Base-by-base conservation (phyloP, 768 basidiomycete species). In the Boletus vermiculosoides region DNA sequence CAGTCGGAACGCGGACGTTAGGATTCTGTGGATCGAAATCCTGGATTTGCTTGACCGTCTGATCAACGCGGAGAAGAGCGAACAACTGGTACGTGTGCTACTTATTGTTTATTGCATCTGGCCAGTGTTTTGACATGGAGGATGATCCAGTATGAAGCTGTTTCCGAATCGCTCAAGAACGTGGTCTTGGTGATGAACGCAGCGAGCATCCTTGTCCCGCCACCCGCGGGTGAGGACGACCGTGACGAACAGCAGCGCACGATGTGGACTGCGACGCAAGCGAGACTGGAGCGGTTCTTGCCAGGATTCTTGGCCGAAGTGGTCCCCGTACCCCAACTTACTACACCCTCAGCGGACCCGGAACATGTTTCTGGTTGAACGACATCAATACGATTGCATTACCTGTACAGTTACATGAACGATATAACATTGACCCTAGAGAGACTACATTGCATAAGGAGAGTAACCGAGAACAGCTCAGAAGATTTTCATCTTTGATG, bases 121-220 rank as follows among this genome's bases (percentile, higher is more conserved):
- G 13, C 50, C 33, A 15, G 45, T 36, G 36, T 33, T 13, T 36
- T 63, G 54, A 71, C 4, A 44, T 8, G 9, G 33, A 22, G 34
- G 4, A 18, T 57, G 6, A 1, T 63, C 0, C 3, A 98, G 96
- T 87, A 88, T 69, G 97, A 99, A 71, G 96, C 96, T 0, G 82
- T 97, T 20, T 94, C 93, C 1, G 97, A 99, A 73, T 95, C 94
- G 1, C 80, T 99, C 64, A 98, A 98, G 76, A 98, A 98, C 66
- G 91, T 96, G 48, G 76, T 99, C 16, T 81, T 98, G 47, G 96
- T 99, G 48, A 95, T 99, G 93, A 87, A 94, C 64, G 92, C 94
- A 1, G 88, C 88, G 1, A 82, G 83, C 5, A 86, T 95, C 54
- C 83, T 99, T 18, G 81, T 92, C 5, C 90, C 92, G 4, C 74